Evolutionary conservation across 306 rosid genomes (phyloP).

Genomic region (Dalbergia cultrata): DNA sequence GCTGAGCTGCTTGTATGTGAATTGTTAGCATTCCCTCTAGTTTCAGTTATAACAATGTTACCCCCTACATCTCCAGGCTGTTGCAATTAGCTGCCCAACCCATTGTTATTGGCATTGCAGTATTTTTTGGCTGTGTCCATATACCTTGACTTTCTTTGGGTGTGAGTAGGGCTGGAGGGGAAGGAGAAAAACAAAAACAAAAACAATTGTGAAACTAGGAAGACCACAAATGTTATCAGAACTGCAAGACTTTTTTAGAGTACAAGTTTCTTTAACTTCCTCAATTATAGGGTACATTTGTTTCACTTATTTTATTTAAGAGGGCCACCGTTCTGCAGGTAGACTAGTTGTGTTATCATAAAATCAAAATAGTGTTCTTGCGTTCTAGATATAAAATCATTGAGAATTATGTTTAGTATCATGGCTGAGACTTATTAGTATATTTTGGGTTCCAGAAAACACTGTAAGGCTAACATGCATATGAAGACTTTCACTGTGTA

Average conservation of each 20-base stretch:
- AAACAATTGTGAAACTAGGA: neutral
- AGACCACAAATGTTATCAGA: neutral
- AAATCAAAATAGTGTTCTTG: neutral
- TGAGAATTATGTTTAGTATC: too few species aligned
- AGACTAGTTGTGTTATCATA: neutral
- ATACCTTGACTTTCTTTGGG: neutral
- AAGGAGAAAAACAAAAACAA: too few species aligned
- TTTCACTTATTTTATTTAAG: neutral
- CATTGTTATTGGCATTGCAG: neutral
- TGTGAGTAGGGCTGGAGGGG: neutral
- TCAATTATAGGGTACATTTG: neutral
- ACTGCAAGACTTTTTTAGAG: neutral
- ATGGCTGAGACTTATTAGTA: too few species aligned
- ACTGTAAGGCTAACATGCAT: constrained; percentile 50
- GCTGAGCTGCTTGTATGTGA: too few species aligned
- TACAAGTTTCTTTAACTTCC: constrained; percentile 1
- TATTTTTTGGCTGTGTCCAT: neutral
- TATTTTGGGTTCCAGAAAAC: constrained; percentile 68
- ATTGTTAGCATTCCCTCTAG: neutral
- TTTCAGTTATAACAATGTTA: neutral
- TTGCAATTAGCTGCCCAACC: too few species aligned
- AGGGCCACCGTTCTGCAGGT: constrained; percentile 10
- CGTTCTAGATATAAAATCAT: too few species aligned
- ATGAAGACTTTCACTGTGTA: neutral
- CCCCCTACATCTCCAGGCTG: too few species aligned